These are phyloP conservation scores for Moelleriella libera DNA, from an alignment of 2,329 filamentous ascomycete genomes.

Conservation along the genomic window DNA sequence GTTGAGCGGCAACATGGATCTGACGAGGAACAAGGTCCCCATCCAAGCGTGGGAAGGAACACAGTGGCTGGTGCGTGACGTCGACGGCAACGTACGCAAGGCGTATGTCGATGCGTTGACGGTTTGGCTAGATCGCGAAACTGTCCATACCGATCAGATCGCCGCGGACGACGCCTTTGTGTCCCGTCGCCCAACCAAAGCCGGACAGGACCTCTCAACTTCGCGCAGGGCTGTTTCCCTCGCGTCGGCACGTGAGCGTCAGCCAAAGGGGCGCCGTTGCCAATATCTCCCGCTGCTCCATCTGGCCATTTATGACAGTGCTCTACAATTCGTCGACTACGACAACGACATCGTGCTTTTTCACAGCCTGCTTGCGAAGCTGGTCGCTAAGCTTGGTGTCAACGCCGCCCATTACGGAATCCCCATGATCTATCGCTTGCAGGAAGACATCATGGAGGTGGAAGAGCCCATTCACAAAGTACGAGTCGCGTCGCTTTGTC, in stretches of 20 bases:
- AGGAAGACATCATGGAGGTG: conserved; percentile 64
- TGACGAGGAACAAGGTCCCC: conserved; percentile 61
- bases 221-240: conserved; percentile 55
- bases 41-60: conserved; percentile 91
- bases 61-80: conserved; percentile 78
- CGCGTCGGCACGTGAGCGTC: conserved; percentile 47
- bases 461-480: conserved; percentile 58
- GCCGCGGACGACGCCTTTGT: conserved; percentile 41
- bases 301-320: conserved; percentile 79
- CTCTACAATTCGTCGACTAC: conserved; percentile 55
- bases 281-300: conserved; percentile 74
- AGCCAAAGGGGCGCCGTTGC: conserved; percentile 34
- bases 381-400: conserved; percentile 67
- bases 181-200: conserved; percentile 28
- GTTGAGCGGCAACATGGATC: conserved; percentile 41
- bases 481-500: conserved; percentile 68
- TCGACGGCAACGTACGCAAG: conserved; percentile 62
- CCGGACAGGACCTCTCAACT: conserved; percentile 25
- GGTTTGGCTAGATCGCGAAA: conserved; percentile 77
- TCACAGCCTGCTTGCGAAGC: conserved; percentile 59
- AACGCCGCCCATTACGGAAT: conserved; percentile 68
- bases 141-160: conserved; percentile 49
- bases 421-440: conserved; percentile 78
- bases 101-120: conserved; percentile 75
- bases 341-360: conserved; percentile 65